A percentile compares a stretch with the other conserved stretches of the same genome.
phyloP scores from a whole-genome alignment of 352 stramenopile species.

The Globisporangium cederbergense region DNA sequence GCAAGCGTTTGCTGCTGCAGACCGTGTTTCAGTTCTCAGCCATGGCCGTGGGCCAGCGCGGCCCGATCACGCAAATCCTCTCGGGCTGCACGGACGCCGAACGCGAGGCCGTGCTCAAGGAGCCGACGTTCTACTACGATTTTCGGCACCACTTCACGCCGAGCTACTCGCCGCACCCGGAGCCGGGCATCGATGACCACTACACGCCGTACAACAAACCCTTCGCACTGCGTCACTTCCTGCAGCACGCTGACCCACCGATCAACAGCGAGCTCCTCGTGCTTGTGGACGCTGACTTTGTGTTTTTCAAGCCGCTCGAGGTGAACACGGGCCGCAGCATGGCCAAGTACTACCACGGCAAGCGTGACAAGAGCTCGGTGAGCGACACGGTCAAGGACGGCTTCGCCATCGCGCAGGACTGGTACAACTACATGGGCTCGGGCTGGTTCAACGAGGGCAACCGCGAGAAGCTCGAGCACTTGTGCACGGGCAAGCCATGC shows the following conservation, averaged over 20 bases:
- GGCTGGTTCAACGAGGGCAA: conserved; percentile 33
- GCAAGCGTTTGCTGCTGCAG: conserved; percentile 19
- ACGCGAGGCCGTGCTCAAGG: conserved; percentile 6
- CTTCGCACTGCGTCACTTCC: conserved; percentile 27
- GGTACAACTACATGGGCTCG: conserved; percentile 35
- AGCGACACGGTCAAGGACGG: conserved; percentile 42
- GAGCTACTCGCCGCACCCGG: conserved; percentile 20
- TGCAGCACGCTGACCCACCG: conserved; percentile 24
- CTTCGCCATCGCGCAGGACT: conserved; percentile 45
- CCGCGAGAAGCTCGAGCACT: conserved; percentile 24
- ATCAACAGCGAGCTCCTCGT: conserved; percentile 21
- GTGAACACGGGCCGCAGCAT: conserved; percentile 40
- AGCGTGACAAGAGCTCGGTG: conserved; percentile 25
- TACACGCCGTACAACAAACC: conserved; percentile 34
- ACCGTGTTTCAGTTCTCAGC: conserved; percentile 25
- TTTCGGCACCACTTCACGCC: conserved; percentile 27
- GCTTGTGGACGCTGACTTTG: conserved; percentile 26
- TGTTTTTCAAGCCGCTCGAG: conserved; percentile 21
- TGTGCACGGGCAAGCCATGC: conserved; percentile 35
- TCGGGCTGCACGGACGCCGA: conserved; percentile 24
- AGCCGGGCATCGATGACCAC: conserved; percentile 20
- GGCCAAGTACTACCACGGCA: conserved; percentile 35
- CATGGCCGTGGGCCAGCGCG: conserved; percentile 17
- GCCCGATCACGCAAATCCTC: conserved; percentile 33
- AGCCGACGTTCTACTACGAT: conserved; percentile 26